Evolutionary conservation across 345 rosid genomes (phyloP).

Genomic region (Populus ilicifolia): DNA sequence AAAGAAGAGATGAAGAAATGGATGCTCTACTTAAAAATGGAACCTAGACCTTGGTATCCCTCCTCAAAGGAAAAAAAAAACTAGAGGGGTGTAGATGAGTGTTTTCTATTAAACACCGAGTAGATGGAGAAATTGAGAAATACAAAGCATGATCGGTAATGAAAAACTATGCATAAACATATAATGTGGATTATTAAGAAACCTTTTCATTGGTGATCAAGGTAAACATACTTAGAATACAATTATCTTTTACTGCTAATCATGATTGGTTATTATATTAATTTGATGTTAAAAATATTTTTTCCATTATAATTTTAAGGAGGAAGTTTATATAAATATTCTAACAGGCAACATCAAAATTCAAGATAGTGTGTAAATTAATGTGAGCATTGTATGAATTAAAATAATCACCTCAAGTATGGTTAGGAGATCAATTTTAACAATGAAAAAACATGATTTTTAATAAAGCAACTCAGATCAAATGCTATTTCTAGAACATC

Average conservation of each 20-base stretch:
- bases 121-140: not conserved
- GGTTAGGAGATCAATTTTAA: no score
- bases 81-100: not conserved
- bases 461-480: no score
- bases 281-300: not conserved
- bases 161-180: not conserved
- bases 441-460: no score
- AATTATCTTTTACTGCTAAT: not conserved
- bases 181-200: not conserved
- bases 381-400: not conserved
- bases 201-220: not conserved
- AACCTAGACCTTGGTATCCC: not conserved
- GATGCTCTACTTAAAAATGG: not conserved
- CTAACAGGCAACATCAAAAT: not conserved
- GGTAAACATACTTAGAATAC: not conserved
- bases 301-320: not conserved
- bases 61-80: not conserved
- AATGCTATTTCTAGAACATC: no score
- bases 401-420: no score
- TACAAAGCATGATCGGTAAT: not conserved
- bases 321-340: not conserved
- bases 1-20: slow-evolving; percentile 7
- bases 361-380: not conserved
- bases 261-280: not conserved
- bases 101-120: not conserved